Evolutionary conservation across 2,329 filamentous ascomycete genomes (phyloP).

Genomic region (Cytospora schulzeri): DNA sequence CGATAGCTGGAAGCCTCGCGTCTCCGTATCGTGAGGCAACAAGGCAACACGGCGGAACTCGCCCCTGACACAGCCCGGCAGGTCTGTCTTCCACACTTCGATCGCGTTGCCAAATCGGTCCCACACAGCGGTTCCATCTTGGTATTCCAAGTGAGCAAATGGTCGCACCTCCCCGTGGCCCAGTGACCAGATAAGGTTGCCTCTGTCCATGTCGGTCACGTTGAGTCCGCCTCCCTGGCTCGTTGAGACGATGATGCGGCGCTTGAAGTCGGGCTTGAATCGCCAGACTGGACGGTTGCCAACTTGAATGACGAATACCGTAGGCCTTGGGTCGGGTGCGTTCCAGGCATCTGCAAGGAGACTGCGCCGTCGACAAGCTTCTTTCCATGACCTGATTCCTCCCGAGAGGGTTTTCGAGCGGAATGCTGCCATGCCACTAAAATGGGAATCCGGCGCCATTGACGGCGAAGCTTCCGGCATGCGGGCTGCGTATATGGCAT

Average conservation of each 20-base stretch:
- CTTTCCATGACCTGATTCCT: constrained; percentile 44
- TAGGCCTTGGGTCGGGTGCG: constrained; percentile 36
- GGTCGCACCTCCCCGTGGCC: constrained; percentile 40
- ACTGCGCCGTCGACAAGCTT: constrained; percentile 45
- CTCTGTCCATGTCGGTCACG: constrained; percentile 50
- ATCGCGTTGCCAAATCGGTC: constrained; percentile 47
- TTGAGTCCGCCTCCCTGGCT: constrained; percentile 47
- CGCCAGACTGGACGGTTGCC: constrained; percentile 47
- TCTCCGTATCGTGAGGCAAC: constrained; percentile 45
- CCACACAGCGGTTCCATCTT: constrained; percentile 48
- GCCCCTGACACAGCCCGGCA: constrained; percentile 39
- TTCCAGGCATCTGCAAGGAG: constrained; percentile 44
- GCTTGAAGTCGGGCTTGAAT: constrained; percentile 48
- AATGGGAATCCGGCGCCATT: constrained; percentile 14
- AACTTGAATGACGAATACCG: constrained; percentile 44
- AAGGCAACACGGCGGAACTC: constrained; percentile 44
- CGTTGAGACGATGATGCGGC: constrained; percentile 48
- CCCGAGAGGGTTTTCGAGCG: constrained; percentile 36
- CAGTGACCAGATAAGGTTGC: constrained; percentile 40
- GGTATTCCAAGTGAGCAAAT: constrained; percentile 50
- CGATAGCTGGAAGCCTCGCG: constrained; percentile 48
- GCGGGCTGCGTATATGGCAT: constrained; percentile 30
- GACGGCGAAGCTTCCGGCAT: background rate
- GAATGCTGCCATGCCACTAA: constrained; percentile 33
- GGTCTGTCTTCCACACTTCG: constrained; percentile 47